Evolutionary conservation across 192 early-diverging fungal species (phyloP).

Genomic region (Backusella liffmaniae): DNA sequence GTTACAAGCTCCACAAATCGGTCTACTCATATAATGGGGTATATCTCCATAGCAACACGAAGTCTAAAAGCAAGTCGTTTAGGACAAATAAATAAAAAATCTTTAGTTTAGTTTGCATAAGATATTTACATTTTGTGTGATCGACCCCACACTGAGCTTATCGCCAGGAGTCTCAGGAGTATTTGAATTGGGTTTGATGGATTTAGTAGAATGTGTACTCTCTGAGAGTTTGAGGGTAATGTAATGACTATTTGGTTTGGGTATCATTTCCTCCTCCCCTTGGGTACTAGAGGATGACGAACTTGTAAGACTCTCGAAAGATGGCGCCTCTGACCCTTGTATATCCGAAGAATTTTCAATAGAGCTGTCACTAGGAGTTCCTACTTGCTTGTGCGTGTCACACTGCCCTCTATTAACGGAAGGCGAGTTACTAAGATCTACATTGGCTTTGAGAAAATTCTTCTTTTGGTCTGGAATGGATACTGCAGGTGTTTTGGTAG

Average conservation of each 20-base stretch:
- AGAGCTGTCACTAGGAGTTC: conserved; percentile 5
- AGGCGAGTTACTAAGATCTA: neutral
- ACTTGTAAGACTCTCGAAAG: neutral
- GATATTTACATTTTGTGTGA: neutral
- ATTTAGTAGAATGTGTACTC: neutral
- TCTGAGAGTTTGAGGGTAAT: neutral
- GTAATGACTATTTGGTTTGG: neutral
- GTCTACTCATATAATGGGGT: conserved; percentile 2
- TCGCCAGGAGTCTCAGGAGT: neutral
- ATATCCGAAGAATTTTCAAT: conserved; percentile 11
- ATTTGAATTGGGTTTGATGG: neutral
- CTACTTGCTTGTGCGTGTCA: conserved; percentile 1
- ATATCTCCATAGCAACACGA: neutral
- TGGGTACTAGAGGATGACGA: neutral
- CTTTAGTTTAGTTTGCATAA: conserved; percentile 9
- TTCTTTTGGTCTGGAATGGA: neutral
- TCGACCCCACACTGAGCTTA: conserved; percentile 1
- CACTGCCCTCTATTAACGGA: neutral
- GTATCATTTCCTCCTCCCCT: neutral
- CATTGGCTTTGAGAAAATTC: neutral
- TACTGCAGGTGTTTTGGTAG: conserved; percentile 2
- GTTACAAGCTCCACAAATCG: conserved; percentile 10
- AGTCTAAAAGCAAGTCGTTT: neutral
- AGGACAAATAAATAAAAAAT: neutral
- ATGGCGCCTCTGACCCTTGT: neutral